These are phyloP conservation scores for Coniochaeta pulveracea DNA, from an alignment of 2,329 filamentous ascomycete species.

Conservation along the genomic window DNA sequence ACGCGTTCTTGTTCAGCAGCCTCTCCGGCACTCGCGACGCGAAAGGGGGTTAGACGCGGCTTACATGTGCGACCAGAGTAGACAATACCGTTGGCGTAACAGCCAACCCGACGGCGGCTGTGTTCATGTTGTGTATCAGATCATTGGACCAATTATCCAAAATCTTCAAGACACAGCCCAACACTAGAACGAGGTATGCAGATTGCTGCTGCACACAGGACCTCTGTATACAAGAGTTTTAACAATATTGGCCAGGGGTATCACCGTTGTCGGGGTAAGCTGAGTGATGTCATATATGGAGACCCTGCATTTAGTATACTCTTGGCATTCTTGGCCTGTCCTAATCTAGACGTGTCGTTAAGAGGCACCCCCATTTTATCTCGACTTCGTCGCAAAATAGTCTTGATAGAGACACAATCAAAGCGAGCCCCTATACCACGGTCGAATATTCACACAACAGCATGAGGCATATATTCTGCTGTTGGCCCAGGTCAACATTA, in stretches of 20 bases:
- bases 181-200: background rate
- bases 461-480: no score
- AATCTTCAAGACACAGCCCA: background rate
- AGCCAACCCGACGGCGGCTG: constrained; percentile 68
- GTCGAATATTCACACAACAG: no score
- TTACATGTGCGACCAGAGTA: constrained; percentile 77
- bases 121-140: constrained; percentile 47
- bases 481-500: no score
- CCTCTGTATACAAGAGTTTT: background rate
- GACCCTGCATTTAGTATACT: no score
- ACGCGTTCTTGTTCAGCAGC: background rate
- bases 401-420: no score
- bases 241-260: no score
- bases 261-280: no score
- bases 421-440: no score
- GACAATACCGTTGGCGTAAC: constrained; percentile 81
- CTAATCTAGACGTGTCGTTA: no score
- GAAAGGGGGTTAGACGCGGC: constrained; percentile 14
- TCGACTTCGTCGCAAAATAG: no score
- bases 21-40: background rate
- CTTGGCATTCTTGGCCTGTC: no score
- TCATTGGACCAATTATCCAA: background rate
- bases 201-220: background rate
- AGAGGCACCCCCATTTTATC: no score
- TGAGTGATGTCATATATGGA: background rate